Base-by-base conservation (phyloP, 139 green algal genomes). In the Chlamydomonas sp. region DNA sequence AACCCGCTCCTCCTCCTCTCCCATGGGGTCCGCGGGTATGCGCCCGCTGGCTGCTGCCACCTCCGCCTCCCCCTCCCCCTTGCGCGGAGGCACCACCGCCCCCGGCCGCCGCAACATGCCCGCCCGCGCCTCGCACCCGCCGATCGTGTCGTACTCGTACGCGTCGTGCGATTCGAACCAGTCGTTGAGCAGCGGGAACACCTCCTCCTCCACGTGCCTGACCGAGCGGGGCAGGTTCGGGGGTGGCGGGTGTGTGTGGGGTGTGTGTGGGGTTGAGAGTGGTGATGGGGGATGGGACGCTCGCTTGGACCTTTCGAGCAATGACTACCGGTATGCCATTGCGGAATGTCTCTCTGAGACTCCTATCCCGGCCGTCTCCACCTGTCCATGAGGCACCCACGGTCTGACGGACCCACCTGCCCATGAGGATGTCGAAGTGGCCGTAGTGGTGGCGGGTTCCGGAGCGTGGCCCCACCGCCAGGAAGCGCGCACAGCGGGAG, bases 361-460 rank as follows among this genome's bases (percentile, higher is more conserved):
- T 14, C 18, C 20, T 20, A 72, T 14, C 12, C 68, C 31, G 4
- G 63, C n/a, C 57, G 77, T 6, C 80, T 85, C 67, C 20, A 59
- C 86, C 18, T 79, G 14, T 1, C 12, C 4, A 58, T 61, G 15
- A 5, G 71, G 4, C 61, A 9, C 15, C 9, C 14, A 17, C 58
- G 69, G 49, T 61, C 10, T 72, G 59, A 31, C 15, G 10, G 6
- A 69, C 57, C 8, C 58, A 49, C 78, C 71, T 9, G 67, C 86
- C 91, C 89, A 94, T 94, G 49, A 94, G 87, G 64, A 94, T 94
- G 89, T 92, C 89, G 86, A 94, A 94, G 84, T 92, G 89, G 61
- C 91, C 89, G 63, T 89, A 89, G 78, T 89, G 83, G 61, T 72
- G 17, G 2, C 66, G 66, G 16, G 74, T 74, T 10, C 14, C 4